Conservation (phyloP, 805 yeast genomes). For the Wickerhamomyces strasburgensis region DNA sequence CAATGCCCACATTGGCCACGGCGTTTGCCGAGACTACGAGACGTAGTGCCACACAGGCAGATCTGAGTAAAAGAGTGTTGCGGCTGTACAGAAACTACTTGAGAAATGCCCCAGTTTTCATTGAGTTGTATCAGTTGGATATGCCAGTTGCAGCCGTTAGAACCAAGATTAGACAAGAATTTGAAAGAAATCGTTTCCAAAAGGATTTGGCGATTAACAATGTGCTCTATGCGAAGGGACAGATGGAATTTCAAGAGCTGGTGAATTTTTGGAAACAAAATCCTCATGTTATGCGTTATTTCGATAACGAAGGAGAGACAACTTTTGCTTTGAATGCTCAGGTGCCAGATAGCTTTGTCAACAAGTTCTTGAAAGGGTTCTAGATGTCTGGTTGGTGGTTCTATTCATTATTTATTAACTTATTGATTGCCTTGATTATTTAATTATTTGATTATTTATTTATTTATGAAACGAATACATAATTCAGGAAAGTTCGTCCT, state of each 20-base stretch:
- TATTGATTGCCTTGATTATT: too few species aligned
- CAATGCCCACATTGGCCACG: constrained; percentile 65
- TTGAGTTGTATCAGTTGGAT: constrained; percentile 66
- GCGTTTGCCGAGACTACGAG: constrained; percentile 81
- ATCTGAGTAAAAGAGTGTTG: constrained; percentile 59
- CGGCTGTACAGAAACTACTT: constrained; percentile 68
- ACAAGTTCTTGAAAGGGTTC: constrained; percentile 64
- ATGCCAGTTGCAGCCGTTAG: constrained; percentile 74
- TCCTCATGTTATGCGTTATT: constrained; percentile 78
- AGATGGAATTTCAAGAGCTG: constrained; percentile 86
- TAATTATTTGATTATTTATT: too few species aligned
- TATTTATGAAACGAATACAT: too few species aligned
- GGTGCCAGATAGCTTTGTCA: constrained; percentile 50
- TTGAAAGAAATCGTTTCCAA: constrained; percentile 78
- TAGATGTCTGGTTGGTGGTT: too few species aligned
- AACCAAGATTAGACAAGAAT: constrained; percentile 84
- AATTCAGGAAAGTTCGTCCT: too few species aligned
- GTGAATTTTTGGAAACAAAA: constrained; percentile 88
- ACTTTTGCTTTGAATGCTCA: constrained; percentile 41
- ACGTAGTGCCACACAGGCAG: constrained; percentile 54
- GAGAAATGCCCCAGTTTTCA: constrained; percentile 54
- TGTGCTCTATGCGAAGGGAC: constrained; percentile 73
- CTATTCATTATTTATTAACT: too few species aligned
- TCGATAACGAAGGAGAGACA: constrained; percentile 59
- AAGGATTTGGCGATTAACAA: constrained; percentile 60